Evolutionary conservation across 495 filamentous ascomycete genomes (phyloP), one percentile per base, ranked within the genome.

Genomic region (Hypoxylon crocopeplum): DNA sequence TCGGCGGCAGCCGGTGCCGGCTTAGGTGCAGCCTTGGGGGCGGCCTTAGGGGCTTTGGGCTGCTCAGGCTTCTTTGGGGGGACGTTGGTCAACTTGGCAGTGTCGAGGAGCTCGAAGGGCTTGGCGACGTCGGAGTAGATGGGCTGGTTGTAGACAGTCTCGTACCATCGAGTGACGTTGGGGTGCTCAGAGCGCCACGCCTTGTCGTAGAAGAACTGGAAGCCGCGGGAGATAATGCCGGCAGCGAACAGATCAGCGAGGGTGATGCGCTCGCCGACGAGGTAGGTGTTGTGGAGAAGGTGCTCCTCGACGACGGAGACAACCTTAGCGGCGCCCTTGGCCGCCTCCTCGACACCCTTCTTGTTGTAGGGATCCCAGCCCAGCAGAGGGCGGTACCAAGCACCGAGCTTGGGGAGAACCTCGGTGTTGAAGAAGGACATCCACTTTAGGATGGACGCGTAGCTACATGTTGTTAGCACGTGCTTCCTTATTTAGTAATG

Each of bases 241-340:
- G 86, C 84, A 69, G 83, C 75, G 79, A 96, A 97, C 73, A 96
- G 69, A 77, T 99, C 94, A 71, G 94, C 94, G 59, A 98, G 87
- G 66, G 95, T 96, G 77, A 98, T 85, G 67, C 95, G 91, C 85
- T 99, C 93, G 69, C 93, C 91, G 62, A 97, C 92, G 53, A 99
- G 90, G 86, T 90, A 99, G 66, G 94, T 99, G 85, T 96, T 90
- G 80, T 86, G 78, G 48, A 87, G 82, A 71, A 99, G 90, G 79
- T 98, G 91, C 66, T 88, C 75, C 76, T 97, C 93, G 36, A 93
- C 80, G 56, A 90, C 84, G 59, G 76, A 72, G 47, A 95, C 59
- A 61, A 80, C 84, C 79, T 86, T 86, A 59, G 84, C 74, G 51
- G 89, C 75, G 54, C 69, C 78, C 77, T 89, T 90, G 69, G 82